Evolutionary conservation across 768 basidiomycete genomes (phyloP).

Genomic region (Mycena venus): DNA sequence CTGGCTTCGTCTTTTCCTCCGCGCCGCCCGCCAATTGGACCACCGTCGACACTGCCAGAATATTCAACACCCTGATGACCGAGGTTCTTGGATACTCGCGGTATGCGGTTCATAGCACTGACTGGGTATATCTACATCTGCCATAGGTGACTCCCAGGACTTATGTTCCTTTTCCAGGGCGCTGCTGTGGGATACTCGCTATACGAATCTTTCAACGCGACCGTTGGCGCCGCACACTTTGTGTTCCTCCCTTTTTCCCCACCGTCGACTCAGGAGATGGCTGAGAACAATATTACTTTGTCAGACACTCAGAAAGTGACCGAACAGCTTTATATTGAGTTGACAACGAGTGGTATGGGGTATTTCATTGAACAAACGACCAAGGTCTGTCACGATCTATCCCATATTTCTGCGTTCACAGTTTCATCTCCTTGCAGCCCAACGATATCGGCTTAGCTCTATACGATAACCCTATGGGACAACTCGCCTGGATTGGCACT

Average conservation of each 20-base stretch:
- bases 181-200: neutral
- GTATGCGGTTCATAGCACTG: conserved; percentile 38
- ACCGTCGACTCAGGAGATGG: neutral
- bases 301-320: neutral
- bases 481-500: conserved; percentile 40
- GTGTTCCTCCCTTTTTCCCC: conserved; percentile 15
- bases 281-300: conserved; percentile 8
- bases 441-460: conserved; percentile 40
- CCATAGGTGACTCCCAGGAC: neutral
- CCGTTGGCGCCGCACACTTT: conserved; percentile 23
- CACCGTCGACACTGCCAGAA: conserved; percentile 38
- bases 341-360: neutral
- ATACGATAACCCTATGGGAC: conserved; percentile 37
- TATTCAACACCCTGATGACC: conserved; percentile 43
- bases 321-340: neutral
- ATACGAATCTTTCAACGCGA: conserved; percentile 17
- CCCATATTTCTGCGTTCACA: too few relatives aligned
- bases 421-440: conserved; percentile 24
- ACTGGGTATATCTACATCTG: conserved; percentile 33
- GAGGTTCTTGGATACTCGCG: conserved; percentile 39
- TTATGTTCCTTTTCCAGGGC: neutral
- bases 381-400: too few relatives aligned
- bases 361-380: neutral
- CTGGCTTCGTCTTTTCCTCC: conserved; percentile 37
- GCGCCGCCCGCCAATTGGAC: conserved; percentile 34